A percentile compares a stretch with the other conserved stretches of the same genome.
These are phyloP conservation scores for Actinomortierella wolfii DNA, from an alignment of 371 early-diverging fungal genomes.

Conservation along the genomic window DNA sequence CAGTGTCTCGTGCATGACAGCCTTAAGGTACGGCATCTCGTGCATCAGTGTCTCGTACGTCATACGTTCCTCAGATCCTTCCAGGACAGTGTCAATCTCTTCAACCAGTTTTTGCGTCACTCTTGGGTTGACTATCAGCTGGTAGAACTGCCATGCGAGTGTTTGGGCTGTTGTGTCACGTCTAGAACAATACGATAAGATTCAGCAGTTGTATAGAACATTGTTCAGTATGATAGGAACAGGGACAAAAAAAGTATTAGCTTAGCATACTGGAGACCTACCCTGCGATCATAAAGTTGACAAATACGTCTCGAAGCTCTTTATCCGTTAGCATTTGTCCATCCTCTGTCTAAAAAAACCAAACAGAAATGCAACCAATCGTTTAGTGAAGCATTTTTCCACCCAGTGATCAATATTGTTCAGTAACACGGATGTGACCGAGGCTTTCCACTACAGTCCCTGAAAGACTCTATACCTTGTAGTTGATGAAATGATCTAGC, in stretches of 20 bases:
- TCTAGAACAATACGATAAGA: not conserved
- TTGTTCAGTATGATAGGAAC: too few relatives aligned
- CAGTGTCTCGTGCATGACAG: not conserved
- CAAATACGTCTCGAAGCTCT: constrained; percentile 6
- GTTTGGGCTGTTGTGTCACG: not conserved
- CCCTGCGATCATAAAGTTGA: constrained; percentile 5
- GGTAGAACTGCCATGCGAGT: constrained; percentile 1
- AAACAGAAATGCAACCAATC: too few relatives aligned
- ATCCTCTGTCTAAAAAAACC: not conserved
- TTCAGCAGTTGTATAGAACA: not conserved
- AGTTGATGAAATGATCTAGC: constrained; percentile 4
- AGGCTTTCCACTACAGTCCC: too few relatives aligned
- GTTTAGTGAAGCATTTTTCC: too few relatives aligned
- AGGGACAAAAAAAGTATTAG: not conserved
- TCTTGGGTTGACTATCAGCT: not conserved
- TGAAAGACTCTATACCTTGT: not conserved
- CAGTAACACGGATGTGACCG: too few relatives aligned
- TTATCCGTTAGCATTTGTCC: not conserved
- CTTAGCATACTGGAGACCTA: not conserved
- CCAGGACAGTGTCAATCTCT: not conserved
- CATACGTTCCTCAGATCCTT: not conserved
- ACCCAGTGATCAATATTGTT: too few relatives aligned
- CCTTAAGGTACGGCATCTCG: not conserved
- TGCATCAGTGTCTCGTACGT: not conserved
- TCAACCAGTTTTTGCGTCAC: not conserved